A percentile compares a stretch with the other conserved stretches of the same genome.
phyloP scores from a whole-genome alignment of 306 rosid genomes.

The Acacia melanoxylon region DNA sequence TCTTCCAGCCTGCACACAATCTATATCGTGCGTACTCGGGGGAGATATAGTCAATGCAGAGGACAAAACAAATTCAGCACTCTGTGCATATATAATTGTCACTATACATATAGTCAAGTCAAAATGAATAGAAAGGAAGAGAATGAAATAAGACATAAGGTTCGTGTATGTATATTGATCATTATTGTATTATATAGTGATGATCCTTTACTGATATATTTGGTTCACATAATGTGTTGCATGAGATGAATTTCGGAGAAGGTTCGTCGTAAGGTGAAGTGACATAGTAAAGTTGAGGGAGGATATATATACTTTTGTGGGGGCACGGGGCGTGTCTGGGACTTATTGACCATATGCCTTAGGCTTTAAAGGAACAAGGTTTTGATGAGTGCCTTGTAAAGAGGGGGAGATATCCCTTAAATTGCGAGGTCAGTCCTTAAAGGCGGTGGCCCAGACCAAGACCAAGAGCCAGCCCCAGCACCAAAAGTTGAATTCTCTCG shows the following conservation, averaged over 20 bases:
- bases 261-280: background rate
- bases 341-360: background rate
- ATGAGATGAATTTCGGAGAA: slow-evolving; percentile 28
- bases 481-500: slow-evolving; percentile 25
- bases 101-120: background rate
- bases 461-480: background rate
- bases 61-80: slow-evolving; percentile 29
- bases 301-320: slow-evolving; percentile 20
- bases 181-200: background rate
- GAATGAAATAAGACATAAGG: slow-evolving; percentile 23
- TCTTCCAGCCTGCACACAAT: background rate
- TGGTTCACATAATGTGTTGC: background rate
- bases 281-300: slow-evolving; percentile 16
- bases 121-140: slow-evolving; percentile 19
- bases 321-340: slow-evolving; percentile 33
- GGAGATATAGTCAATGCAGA: slow-evolving; percentile 33
- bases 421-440: slow-evolving; percentile 33
- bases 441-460: slow-evolving; percentile 23
- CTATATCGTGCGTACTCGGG: slow-evolving; percentile 2
- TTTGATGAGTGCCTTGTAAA: slow-evolving; percentile 39
- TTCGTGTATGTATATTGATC: background rate
- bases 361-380: slow-evolving; percentile 39
- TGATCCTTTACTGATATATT: slow-evolving; percentile 12
- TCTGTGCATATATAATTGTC: background rate
- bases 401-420: slow-evolving; percentile 46